phyloP scores from a whole-genome alignment of 2,329 filamentous ascomycete species.

The Fusarium nematophilum region DNA sequence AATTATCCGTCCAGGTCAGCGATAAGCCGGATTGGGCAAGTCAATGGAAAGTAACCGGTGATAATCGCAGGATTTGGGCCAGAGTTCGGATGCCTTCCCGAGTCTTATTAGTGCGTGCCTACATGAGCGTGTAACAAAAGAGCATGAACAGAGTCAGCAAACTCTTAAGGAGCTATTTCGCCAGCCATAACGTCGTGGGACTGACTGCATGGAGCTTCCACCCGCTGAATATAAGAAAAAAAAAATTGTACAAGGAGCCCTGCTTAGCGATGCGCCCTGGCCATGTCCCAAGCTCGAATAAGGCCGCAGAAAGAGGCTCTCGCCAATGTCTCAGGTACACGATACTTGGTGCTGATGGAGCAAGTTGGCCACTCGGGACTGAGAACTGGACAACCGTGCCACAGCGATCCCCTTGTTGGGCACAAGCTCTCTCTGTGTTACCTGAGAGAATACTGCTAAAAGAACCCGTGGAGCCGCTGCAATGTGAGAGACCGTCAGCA shows the following conservation, averaged over 20 bases:
- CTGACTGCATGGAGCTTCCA: background rate
- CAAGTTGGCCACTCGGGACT: constrained; percentile 3
- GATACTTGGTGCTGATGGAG: constrained; percentile 3
- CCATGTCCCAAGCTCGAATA: constrained; percentile 7
- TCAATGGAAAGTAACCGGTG: constrained; percentile 19
- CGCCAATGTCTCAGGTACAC: constrained; percentile 20
- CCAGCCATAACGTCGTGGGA: background rate
- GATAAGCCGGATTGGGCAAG: constrained; percentile 32
- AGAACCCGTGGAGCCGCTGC: background rate
- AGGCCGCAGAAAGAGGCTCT: constrained; percentile 25
- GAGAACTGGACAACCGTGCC: constrained; percentile 8
- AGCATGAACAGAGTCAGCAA: background rate
- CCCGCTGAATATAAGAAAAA: background rate
- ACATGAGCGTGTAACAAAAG: constrained; percentile 1
- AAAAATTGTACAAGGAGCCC: constrained; percentile 22
- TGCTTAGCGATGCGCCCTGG: constrained; percentile 26
- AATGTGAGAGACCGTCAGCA: background rate
- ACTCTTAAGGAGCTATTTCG: constrained; percentile 2
- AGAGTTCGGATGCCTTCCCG: constrained; percentile 17
- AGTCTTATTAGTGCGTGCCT: constrained; percentile 14
- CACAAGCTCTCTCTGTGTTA: background rate
- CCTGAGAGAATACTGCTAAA: background rate
- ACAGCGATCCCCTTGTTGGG: constrained; percentile 5
- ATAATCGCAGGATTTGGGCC: constrained; percentile 21
- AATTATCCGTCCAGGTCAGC: constrained; percentile 18